Evolutionary conservation across 2,329 filamentous ascomycete species (phyloP).

Genomic region (Talaromyces islandicus): DNA sequence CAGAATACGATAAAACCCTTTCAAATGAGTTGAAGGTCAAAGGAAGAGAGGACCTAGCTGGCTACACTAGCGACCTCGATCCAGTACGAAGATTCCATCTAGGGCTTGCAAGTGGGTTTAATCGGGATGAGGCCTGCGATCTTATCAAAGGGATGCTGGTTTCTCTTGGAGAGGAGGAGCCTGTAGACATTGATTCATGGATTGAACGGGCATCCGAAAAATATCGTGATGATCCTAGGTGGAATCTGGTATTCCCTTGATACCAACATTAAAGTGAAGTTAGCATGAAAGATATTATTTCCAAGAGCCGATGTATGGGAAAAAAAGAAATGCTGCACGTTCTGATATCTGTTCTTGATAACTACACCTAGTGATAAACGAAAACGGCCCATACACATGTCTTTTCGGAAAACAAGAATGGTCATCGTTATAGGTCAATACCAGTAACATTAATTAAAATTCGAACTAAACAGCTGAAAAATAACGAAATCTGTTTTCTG

Average conservation of each 20-base stretch:
- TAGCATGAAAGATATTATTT: no score
- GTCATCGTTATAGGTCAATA: no score
- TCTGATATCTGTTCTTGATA: no score
- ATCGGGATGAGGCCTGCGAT: slow-evolving; percentile 5
- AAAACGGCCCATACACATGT: no score
- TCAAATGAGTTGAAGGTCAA: not conserved
- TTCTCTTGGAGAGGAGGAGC: slow-evolving; percentile 2
- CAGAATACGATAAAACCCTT: not conserved
- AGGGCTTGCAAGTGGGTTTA: slow-evolving; percentile 8
- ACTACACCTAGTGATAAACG: no score
- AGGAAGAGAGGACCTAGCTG: not conserved
- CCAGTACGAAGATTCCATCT: slow-evolving; percentile 9
- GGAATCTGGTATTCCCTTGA: not conserved
- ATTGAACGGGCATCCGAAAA: not conserved
- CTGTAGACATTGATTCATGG: not conserved
- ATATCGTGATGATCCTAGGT: not conserved
- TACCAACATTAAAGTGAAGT: no score
- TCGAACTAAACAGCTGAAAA: not conserved
- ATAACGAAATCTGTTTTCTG: no score
- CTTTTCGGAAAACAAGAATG: no score
- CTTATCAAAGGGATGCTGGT: slow-evolving; percentile 2
- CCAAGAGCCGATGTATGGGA: no score
- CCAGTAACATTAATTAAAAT: no score
- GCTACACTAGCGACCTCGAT: slow-evolving; percentile 3
- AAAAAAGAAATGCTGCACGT: no score